phyloP scores from a whole-genome alignment of 2,329 filamentous ascomycete species.

The Elsinoe batatas region DNA sequence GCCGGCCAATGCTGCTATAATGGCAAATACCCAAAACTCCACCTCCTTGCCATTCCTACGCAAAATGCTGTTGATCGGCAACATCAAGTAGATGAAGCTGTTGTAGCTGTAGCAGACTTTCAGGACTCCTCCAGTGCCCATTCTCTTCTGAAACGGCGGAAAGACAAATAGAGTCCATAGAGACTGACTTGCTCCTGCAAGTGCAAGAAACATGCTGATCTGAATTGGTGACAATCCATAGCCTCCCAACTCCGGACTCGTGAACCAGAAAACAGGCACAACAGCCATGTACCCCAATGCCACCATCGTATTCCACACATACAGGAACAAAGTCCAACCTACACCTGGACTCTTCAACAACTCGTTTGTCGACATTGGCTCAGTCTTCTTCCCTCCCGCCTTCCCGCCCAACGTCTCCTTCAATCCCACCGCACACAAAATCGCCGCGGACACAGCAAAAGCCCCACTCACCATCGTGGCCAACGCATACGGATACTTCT shows the following conservation, averaged over 20 bases:
- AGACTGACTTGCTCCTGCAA: slow-evolving; percentile 57
- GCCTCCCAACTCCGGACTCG: slow-evolving; percentile 52
- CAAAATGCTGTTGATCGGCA: slow-evolving; percentile 25
- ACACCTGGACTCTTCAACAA: slow-evolving; percentile 57
- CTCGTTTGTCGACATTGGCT: slow-evolving; percentile 38
- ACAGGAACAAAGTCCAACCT: slow-evolving; percentile 53
- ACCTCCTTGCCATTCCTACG: slow-evolving; percentile 37
- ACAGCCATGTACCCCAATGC: slow-evolving; percentile 64
- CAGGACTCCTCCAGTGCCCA: slow-evolving; percentile 59
- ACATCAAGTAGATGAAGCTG: slow-evolving; percentile 56
- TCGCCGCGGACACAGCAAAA: slow-evolving; percentile 45
- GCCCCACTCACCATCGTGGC: slow-evolving; percentile 49
- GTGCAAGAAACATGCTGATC: slow-evolving; percentile 57
- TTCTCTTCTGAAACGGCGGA: slow-evolving; percentile 53
- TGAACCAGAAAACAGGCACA: slow-evolving; percentile 59
- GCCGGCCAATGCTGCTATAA: slow-evolving; percentile 42
- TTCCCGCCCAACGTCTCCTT: slow-evolving; percentile 38
- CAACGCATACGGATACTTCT: slow-evolving; percentile 56
- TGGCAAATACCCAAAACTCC: slow-evolving; percentile 49
- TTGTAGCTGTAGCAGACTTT: slow-evolving; percentile 41
- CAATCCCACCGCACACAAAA: slow-evolving; percentile 46
- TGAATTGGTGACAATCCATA: slow-evolving; percentile 51
- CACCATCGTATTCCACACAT: slow-evolving; percentile 57
- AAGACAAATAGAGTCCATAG: slow-evolving; percentile 63
- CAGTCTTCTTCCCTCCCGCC: slow-evolving; percentile 17